Evolutionary conservation across 208 protist species (phyloP).

Genomic region (Angomonas ambiguus): DNA sequence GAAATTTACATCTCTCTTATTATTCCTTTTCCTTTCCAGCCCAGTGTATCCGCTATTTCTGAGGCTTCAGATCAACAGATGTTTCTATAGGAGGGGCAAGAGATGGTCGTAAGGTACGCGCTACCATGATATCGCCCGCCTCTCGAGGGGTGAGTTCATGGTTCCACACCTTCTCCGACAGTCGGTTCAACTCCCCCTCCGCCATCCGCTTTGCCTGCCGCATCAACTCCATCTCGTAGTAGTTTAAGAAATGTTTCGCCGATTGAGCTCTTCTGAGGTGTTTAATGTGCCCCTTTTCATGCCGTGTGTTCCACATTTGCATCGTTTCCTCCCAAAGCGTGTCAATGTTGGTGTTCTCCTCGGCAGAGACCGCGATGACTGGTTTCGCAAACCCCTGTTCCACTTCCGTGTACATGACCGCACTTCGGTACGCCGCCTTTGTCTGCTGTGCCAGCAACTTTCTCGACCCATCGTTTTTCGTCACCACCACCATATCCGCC

Average conservation of each 20-base stretch:
- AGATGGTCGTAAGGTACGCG: conserved; percentile 19
- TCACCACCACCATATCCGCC: conserved; percentile 92
- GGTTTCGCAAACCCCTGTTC: conserved; percentile 43
- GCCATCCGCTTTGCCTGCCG: conserved; percentile 30
- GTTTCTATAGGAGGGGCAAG: not conserved
- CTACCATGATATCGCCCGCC: conserved; percentile 34
- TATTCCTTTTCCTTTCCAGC: not conserved
- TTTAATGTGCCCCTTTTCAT: conserved; percentile 27
- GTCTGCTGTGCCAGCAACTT: conserved; percentile 42
- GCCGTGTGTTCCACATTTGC: conserved; percentile 30
- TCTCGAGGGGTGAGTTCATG: conserved; percentile 37
- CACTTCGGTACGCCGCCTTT: conserved; percentile 34
- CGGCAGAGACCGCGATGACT: conserved; percentile 35
- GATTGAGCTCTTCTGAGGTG: conserved; percentile 31
- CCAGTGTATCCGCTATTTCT: conserved; percentile 1
- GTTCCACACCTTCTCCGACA: conserved; percentile 23
- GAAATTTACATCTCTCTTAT: not conserved
- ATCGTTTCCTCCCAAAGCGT: conserved; percentile 34
- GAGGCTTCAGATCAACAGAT: not conserved
- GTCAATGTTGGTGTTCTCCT: conserved; percentile 29
- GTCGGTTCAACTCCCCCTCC: conserved; percentile 22
- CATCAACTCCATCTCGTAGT: conserved; percentile 51
- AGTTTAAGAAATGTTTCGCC: conserved; percentile 45
- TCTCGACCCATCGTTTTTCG: conserved; percentile 89
- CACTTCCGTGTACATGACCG: conserved; percentile 50